phyloP scores from a whole-genome alignment of 768 basidiomycete genomes.

The Trametes punicea region DNA sequence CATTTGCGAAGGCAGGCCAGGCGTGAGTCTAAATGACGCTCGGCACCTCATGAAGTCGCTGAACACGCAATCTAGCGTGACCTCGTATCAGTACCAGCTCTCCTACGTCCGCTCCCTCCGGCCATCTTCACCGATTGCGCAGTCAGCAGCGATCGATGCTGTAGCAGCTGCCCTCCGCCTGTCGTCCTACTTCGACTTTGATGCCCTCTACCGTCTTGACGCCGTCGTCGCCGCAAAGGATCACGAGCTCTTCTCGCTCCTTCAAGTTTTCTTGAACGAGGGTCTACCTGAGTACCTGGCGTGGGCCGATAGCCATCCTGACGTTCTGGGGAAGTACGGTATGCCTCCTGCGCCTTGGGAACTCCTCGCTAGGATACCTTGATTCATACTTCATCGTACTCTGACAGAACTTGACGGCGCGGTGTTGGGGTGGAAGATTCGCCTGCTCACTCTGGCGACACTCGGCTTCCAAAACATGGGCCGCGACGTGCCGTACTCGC shows the following conservation, averaged over 20 bases:
- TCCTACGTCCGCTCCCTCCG: constrained; percentile 61
- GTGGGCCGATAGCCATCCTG: constrained; percentile 55
- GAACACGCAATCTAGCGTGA: constrained; percentile 38
- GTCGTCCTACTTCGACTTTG: constrained; percentile 74
- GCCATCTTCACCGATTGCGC: constrained; percentile 46
- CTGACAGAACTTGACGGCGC: constrained; percentile 50
- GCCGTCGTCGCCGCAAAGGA: constrained; percentile 61
- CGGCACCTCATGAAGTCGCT: not conserved
- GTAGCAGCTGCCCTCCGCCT: constrained; percentile 65
- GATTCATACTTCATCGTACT: not conserved
- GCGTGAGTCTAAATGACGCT: constrained; percentile 46
- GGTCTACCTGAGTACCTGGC: constrained; percentile 58
- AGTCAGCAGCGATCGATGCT: constrained; percentile 53
- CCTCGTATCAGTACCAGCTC: constrained; percentile 63
- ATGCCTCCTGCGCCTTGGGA: not conserved
- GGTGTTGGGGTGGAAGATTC: constrained; percentile 74
- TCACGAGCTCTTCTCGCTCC: constrained; percentile 69
- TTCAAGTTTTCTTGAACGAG: constrained; percentile 68
- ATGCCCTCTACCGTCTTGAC: constrained; percentile 74
- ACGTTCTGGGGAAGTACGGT: constrained; percentile 57
- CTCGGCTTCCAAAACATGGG: constrained; percentile 78
- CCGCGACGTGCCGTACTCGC: constrained; percentile 65
- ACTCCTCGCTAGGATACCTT: not conserved
- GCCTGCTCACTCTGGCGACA: constrained; percentile 70
- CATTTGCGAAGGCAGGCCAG: constrained; percentile 54